Percentiles rank a stretch among this genome's conserved stretches.
Conservation (phyloP, 805 yeast genomes). For the Millerozyma miso region DNA sequence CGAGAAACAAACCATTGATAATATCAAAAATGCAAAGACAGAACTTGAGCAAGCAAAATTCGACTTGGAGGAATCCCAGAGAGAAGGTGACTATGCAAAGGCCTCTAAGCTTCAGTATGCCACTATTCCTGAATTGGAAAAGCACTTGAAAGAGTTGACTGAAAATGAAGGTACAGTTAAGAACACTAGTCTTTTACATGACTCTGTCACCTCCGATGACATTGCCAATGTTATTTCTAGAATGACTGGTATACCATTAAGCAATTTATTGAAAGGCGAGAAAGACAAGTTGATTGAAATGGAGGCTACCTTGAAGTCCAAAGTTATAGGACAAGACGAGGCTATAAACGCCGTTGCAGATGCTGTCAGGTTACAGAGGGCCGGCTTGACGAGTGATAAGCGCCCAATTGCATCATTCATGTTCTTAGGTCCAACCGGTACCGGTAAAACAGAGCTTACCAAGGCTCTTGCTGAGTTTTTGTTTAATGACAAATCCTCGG, state of each 20-base stretch:
- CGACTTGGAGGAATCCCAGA: slow-evolving; percentile 76
- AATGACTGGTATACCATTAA: slow-evolving; percentile 95
- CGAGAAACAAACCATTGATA: slow-evolving; percentile 73
- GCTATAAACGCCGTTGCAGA: slow-evolving; percentile 87
- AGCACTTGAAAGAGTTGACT: slow-evolving; percentile 47
- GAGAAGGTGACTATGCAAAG: slow-evolving; percentile 78
- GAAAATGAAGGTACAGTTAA: slow-evolving; percentile 28
- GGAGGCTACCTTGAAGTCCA: slow-evolving; percentile 72
- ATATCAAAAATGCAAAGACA: slow-evolving; percentile 73
- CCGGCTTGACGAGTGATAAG: slow-evolving; percentile 90
- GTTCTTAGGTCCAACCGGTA: slow-evolving; percentile 98
- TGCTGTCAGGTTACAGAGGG: slow-evolving; percentile 94
- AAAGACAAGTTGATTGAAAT: slow-evolving; percentile 84
- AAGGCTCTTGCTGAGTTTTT: slow-evolving; percentile 88
- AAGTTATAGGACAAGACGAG: slow-evolving; percentile 94
- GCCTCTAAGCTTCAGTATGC: slow-evolving; percentile 91
- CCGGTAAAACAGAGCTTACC: slow-evolving; percentile 95
- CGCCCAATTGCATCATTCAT: slow-evolving; percentile 95
- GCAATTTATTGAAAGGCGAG: slow-evolving; percentile 88
- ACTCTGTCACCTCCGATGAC: slow-evolving; percentile 90
- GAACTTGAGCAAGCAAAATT: slow-evolving; percentile 80
- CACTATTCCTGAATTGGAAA: slow-evolving; percentile 75
- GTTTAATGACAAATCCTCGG: slow-evolving; percentile 83
- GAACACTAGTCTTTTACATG: slow-evolving; percentile 58
- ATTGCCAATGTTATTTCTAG: slow-evolving; percentile 88